Evolutionary conservation across 1,284 basidiomycete species (phyloP).

Genomic region (Sporisorium reilianum): DNA sequence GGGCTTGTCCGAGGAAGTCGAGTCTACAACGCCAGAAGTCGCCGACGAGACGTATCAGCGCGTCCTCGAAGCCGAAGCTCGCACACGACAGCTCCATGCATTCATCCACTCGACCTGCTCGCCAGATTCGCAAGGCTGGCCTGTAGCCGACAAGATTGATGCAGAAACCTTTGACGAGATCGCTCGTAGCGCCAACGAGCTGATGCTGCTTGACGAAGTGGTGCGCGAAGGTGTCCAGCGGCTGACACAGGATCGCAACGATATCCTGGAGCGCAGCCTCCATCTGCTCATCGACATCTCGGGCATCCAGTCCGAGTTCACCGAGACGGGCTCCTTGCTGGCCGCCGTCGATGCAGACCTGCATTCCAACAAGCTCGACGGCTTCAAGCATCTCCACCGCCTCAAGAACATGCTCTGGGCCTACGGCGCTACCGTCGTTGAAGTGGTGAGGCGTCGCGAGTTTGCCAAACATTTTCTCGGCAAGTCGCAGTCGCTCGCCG

Average conservation of each 20-base stretch:
- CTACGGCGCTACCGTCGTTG: conserved; percentile 90
- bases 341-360: conserved; percentile 59
- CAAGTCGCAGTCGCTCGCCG: conserved; percentile 62
- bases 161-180: conserved; percentile 41
- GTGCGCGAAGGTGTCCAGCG: conserved; percentile 53
- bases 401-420: conserved; percentile 91
- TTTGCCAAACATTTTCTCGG: conserved; percentile 72
- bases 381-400: conserved; percentile 88
- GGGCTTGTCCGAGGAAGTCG: conserved; percentile 52
- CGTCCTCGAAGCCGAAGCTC: conserved; percentile 37
- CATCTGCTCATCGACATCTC: conserved; percentile 65
- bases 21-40: conserved; percentile 49
- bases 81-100: conserved; percentile 34
- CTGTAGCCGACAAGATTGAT: conserved; percentile 57
- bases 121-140: conserved; percentile 61
- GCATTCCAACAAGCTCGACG: conserved; percentile 72
- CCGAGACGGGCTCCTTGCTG: conserved; percentile 55
- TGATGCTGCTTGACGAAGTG: conserved; percentile 57
- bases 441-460: conserved; percentile 88
- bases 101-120: conserved; percentile 53
- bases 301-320: conserved; percentile 66
- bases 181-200: conserved; percentile 49
- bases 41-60: conserved; percentile 58
- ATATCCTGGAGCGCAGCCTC: conserved; percentile 60
- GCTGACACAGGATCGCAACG: conserved; percentile 64